Conservation (phyloP, 495 filamentous ascomycete genomes). For the Acidomyces sp. region DNA sequence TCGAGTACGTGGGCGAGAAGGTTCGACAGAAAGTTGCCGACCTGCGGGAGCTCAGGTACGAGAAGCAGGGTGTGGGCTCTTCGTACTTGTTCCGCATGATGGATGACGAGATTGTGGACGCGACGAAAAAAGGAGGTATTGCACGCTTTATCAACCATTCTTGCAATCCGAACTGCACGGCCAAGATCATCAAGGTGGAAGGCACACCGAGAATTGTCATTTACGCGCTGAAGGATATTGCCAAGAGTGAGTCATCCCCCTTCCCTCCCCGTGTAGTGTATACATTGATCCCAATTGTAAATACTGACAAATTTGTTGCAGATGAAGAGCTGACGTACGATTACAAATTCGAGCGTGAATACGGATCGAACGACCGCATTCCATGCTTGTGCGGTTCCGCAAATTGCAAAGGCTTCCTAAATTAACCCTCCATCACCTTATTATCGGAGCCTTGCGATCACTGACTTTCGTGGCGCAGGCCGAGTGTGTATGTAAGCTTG, state of each 20-base stretch:
- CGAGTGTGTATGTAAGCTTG: no score
- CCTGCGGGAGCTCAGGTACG: constrained; percentile 77
- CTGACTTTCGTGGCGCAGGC: no score
- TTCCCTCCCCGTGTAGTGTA: neutral
- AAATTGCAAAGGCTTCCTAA: constrained; percentile 96
- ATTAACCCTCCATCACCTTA: constrained; percentile 37
- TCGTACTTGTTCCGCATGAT: constrained; percentile 97
- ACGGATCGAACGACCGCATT: constrained; percentile 86
- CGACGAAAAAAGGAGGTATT: constrained; percentile 95
- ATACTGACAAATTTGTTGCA: no score
- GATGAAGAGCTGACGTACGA: constrained; percentile 99
- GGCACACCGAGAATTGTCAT: constrained; percentile 99
- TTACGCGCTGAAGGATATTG: constrained; percentile 89
- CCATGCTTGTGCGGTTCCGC: constrained; percentile 92
- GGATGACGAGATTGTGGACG: constrained; percentile 93
- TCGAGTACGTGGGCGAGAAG: constrained; percentile 97
- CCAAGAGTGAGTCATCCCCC: constrained; percentile 57
- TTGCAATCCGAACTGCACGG: constrained; percentile 95
- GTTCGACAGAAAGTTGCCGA: constrained; percentile 93
- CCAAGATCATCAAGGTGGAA: constrained; percentile 99
- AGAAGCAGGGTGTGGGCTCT: constrained; percentile 92
- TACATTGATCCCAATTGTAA: constrained; percentile 10
- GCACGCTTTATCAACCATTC: constrained; percentile 98
- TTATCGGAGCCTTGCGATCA: no score
- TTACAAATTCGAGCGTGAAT: constrained; percentile 98